A percentile compares a stretch with the other conserved stretches of the same genome.
These are phyloP conservation scores for Neofusicoccum cordaticola DNA, from an alignment of 2,329 filamentous ascomycete genomes.

Conservation along the genomic window DNA sequence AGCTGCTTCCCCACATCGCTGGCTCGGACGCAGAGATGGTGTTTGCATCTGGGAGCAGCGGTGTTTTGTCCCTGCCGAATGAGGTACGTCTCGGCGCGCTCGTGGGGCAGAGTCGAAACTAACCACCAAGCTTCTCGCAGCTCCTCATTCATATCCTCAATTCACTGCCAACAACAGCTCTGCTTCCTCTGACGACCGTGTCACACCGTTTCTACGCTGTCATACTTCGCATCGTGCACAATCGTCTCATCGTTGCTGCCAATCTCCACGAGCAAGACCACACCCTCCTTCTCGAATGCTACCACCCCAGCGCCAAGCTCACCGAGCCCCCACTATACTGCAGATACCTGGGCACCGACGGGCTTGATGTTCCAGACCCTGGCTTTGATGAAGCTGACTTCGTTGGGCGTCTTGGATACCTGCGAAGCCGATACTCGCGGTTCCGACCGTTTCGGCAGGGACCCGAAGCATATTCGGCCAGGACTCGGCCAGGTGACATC, in stretches of 20 bases:
- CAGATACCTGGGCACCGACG: conserved; percentile 63
- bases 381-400: conserved; percentile 22
- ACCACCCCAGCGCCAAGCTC: conserved; percentile 67
- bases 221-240: conserved; percentile 62
- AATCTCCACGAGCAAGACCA: conserved; percentile 53
- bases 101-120: background rate
- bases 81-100: conserved; percentile 26
- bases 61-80: conserved; percentile 31
- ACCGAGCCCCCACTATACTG: conserved; percentile 69
- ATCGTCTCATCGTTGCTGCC: conserved; percentile 60
- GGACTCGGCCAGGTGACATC: conserved; percentile 38
- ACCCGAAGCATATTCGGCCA: background rate
- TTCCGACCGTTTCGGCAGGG: conserved; percentile 58
- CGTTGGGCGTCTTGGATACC: conserved; percentile 37
- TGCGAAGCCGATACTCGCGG: conserved; percentile 56
- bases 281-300: conserved; percentile 73
- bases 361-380: conserved; percentile 46
- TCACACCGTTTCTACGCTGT: conserved; percentile 64
- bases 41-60: background rate
- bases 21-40: conserved; percentile 11
- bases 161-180: conserved; percentile 39
- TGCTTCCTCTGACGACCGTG: conserved; percentile 56
- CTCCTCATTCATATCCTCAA: conserved; percentile 45
- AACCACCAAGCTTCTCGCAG: conserved; percentile 20
- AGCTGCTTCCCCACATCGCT: background rate